Conservation (phyloP, 1,284 basidiomycete genomes). For the Apiotrichum gamsii region DNA sequence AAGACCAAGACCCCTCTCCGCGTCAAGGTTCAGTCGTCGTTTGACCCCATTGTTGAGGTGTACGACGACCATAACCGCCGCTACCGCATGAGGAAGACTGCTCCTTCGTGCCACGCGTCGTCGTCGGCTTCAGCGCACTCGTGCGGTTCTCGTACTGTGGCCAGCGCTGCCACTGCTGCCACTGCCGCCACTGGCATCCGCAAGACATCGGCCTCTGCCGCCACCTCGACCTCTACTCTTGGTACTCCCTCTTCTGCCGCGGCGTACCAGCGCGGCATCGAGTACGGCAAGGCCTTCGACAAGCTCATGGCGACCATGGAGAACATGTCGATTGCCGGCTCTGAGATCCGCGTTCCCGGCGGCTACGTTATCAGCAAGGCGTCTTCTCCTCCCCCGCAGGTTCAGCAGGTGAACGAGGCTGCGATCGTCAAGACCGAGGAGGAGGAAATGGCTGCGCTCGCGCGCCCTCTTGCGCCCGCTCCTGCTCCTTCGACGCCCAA, state of each 20-base stretch:
- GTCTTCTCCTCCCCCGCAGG: too few relatives aligned
- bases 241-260: too few relatives aligned
- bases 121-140: not conserved
- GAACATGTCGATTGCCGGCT: not conserved
- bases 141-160: not conserved
- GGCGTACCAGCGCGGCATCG: constrained; percentile 6
- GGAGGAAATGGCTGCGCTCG: constrained; percentile 7
- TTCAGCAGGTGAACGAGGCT: not conserved
- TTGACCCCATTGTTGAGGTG: constrained; percentile 20
- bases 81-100: constrained; percentile 1
- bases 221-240: not conserved
- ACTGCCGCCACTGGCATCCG: too few relatives aligned
- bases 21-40: constrained; percentile 30
- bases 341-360: constrained; percentile 5
- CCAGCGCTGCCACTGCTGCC: not conserved
- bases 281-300: constrained; percentile 15
- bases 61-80: constrained; percentile 16
- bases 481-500: not conserved
- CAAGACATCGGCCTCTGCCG: not conserved
- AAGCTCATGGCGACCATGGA: constrained; percentile 8
- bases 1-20: constrained; percentile 58
- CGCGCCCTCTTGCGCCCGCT: not conserved
- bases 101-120: not conserved
- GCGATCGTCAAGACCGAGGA: constrained; percentile 8
- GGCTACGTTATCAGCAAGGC: constrained; percentile 1